Evolutionary conservation across 345 rosid genomes (phyloP).

Genomic region (Euphorbia peplus): DNA sequence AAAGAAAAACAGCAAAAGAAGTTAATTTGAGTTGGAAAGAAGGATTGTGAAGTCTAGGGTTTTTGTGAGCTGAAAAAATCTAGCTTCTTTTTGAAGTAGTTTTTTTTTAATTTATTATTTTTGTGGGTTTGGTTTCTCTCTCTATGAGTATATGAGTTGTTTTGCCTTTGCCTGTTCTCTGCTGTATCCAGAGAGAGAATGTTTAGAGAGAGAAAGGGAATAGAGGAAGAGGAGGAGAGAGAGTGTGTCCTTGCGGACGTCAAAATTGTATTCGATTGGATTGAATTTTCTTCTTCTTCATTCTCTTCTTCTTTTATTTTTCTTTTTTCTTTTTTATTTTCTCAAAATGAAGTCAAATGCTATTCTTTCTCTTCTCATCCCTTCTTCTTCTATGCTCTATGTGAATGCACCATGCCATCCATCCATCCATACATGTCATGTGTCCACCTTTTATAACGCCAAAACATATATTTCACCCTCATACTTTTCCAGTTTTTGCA

Average conservation of each 20-base stretch:
- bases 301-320: slow-evolving; percentile 26
- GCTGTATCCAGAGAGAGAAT: slow-evolving; percentile 44
- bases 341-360: slow-evolving; percentile 51
- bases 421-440: slow-evolving; percentile 9
- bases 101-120: slow-evolving; percentile 5
- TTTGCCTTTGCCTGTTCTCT: slow-evolving; percentile 37
- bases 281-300: slow-evolving; percentile 15
- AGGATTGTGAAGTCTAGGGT: slow-evolving; percentile 34
- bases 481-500: too few species aligned
- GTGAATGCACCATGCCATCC: neutral
- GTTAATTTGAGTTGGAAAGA: slow-evolving; percentile 6
- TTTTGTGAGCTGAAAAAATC: slow-evolving; percentile 16
- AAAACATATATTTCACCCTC: too few species aligned
- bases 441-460: too few species aligned
- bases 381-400: neutral
- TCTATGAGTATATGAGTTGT: slow-evolving; percentile 22
- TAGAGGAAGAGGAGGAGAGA: slow-evolving; percentile 24
- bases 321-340: slow-evolving; percentile 17
- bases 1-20: neutral
- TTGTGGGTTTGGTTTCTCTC: slow-evolving; percentile 14
- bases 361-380: slow-evolving; percentile 10
- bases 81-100: slow-evolving; percentile 17
- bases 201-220: slow-evolving; percentile 39
- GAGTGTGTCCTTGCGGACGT: slow-evolving; percentile 88
- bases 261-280: slow-evolving; percentile 24